Base-by-base conservation (phyloP, 164 flowering plant species). In the Dillenia suffruticosa region DNA sequence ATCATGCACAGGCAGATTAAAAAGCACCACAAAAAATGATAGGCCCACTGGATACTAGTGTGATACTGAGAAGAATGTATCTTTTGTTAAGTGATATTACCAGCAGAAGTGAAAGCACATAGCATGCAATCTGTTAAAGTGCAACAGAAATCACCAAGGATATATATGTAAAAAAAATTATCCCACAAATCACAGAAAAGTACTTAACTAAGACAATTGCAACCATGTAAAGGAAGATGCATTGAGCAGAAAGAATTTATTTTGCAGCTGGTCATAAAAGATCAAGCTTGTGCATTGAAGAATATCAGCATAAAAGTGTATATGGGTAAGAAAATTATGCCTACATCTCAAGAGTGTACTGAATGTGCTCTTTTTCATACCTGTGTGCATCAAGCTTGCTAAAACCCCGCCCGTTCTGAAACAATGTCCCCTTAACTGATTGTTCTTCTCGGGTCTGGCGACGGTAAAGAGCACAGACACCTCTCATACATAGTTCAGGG, bases 401-500 rank as follows among this genome's bases (percentile, higher is more conserved):
- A 66, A 90, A 83, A 9, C 97, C 92, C 46, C 82, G 72, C 24
- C 51, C 47, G 59, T 86, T 83, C 13, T 7, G 16, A 56, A 48
- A 19, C 14, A 74, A 12, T 7, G 84, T 58, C 40, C 44, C 75
- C 65, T 77, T 76, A 16, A 50, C 3, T 13, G 50, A 51, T 57
- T 79, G 61, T 62, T 90, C 83, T 3, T 77, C 82, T 22, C 71
- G 52, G 8, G 82, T 84, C 67, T 88, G 92, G 68, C 63, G 88
- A 58, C 90, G 70, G 72, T 84, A 86, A 16, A 90, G 78, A 66
- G 87, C 89, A 73, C 97, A 90, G 10, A 90, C 90, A 44, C 95
- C 92, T 63, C 59, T 79, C 94, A 90, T 81, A 66, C 97, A 90
- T 48, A 86, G 73, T 63, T 76, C 77, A 44, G 84, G 79, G 65